Evolutionary conservation across 208 protist species (phyloP), one percentile per base, ranked within the genome.

Genomic region (Trypanosoma cruzi): DNA sequence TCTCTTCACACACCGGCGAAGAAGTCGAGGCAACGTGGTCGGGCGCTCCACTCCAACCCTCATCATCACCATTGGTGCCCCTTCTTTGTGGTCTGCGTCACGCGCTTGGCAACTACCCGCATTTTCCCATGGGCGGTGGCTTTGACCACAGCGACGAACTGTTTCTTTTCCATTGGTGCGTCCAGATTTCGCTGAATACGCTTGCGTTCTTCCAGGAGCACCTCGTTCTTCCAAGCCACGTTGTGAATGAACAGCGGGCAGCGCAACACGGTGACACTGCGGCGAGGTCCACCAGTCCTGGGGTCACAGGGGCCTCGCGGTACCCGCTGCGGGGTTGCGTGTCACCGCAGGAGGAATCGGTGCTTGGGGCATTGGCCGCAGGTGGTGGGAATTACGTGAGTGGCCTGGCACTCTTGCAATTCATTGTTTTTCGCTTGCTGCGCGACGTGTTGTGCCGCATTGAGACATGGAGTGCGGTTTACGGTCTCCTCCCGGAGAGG

Each of bases 81-180:
- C 18, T 58, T 18, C 57, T 79, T 40, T 71, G 77, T 72, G 36
- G 64, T 55, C 29, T 82, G 22, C 77, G 77, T 42, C 26, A 24
- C 4, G n/a, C 31, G 37, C 50, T 82, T 24, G 56, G 68, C 7
- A 69, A 62, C 58, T 82, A 82, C 60, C 77, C 77, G 42, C 20
- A 53, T 28, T 82, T 82, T 34, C 77, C 72, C 31, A 62, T 75
- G 53, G 77, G 72, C 6, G 60, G 73, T 37, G 68, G 52, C 57
- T 82, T 88, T 65, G 77, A 88, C 64, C 77, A 76, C 57, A 68
- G 79, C 24, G 88, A 96, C 52, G 90, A 96, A 68, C 54, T 87
- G 22, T 93, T 90, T 63, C 77, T 94, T 24, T 84, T 94, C 58
- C 90, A 96, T 69, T 94, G 86, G 86, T 88, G 79, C 59, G 79